Percentiles rank a stretch among this genome's conserved stretches.
These are phyloP conservation scores for Picochlorum sp. DNA, from an alignment of 139 green algal genomes.

Conservation along the genomic window DNA sequence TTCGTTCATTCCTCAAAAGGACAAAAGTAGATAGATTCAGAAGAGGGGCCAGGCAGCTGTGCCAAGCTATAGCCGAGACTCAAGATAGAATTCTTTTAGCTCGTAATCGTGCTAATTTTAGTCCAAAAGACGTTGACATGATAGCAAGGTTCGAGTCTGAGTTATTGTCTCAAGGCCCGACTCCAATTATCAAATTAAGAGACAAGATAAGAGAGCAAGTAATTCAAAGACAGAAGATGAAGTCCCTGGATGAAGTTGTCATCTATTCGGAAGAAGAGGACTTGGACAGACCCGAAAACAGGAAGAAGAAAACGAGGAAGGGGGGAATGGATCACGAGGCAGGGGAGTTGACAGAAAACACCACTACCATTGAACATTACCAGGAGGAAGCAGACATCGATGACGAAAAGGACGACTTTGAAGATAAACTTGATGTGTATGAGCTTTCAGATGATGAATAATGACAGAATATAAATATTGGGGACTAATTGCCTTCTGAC, in stretches of 20 bases:
- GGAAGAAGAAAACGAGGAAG: slow-evolving; percentile 1
- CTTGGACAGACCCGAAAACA: neutral
- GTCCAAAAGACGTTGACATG: slow-evolving; percentile 51
- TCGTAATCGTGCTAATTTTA: slow-evolving; percentile 58
- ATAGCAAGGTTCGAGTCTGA: slow-evolving; percentile 37
- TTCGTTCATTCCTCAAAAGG: slow-evolving; percentile 70
- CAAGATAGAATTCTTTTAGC: slow-evolving; percentile 38
- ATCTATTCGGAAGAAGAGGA: neutral
- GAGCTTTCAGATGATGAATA: slow-evolving; percentile 23
- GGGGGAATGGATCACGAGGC: neutral
- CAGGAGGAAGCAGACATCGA: neutral
- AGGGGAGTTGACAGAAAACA: neutral
- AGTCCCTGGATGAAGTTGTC: slow-evolving; percentile 4
- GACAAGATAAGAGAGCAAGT: slow-evolving; percentile 28
- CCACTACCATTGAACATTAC: neutral
- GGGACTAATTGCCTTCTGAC: neutral
- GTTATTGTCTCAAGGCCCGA: slow-evolving; percentile 24
- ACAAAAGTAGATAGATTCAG: slow-evolving; percentile 68
- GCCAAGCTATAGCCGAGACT: slow-evolving; percentile 54
- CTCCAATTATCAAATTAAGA: slow-evolving; percentile 44
- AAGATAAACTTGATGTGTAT: slow-evolving; percentile 24
- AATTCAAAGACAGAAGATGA: slow-evolving; percentile 11
- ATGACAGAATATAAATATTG: neutral
- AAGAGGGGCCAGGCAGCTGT: slow-evolving; percentile 19
- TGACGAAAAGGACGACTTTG: slow-evolving; percentile 1